Evolutionary conservation across 2,329 filamentous ascomycete genomes (phyloP).

Genomic region (Xylaria multiplex): DNA sequence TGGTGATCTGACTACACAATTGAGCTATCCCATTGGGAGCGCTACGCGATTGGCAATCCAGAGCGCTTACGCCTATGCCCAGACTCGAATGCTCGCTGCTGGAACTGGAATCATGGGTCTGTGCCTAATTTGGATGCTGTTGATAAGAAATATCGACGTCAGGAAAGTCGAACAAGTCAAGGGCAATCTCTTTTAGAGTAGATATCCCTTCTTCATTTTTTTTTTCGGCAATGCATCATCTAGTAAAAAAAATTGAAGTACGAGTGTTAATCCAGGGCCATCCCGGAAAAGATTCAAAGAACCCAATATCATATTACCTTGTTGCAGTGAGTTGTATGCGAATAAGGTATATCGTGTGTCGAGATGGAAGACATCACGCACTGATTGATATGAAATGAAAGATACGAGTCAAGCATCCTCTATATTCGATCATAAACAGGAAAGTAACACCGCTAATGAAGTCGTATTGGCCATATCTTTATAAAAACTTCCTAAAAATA

Average conservation of each 20-base stretch:
- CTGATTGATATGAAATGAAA: too few relatives aligned
- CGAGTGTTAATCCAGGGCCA: too few relatives aligned
- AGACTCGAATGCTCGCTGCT: conserved; percentile 18
- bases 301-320: neutral
- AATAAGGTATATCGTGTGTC: too few relatives aligned
- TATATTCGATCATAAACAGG: too few relatives aligned
- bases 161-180: conserved; percentile 26
- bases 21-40: conserved; percentile 24
- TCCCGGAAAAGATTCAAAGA: neutral
- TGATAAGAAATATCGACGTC: conserved; percentile 26
- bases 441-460: too few relatives aligned
- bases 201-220: neutral
- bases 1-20: conserved; percentile 9
- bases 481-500: too few relatives aligned
- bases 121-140: conserved; percentile 20
- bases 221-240: neutral
- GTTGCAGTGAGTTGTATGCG: too few relatives aligned
- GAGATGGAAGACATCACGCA: too few relatives aligned
- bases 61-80: conserved; percentile 21
- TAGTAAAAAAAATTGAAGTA: neutral
- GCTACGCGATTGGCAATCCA: conserved; percentile 21
- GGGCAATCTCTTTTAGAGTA: conserved; percentile 20
- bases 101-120: conserved; percentile 21
- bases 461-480: too few relatives aligned
- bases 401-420: too few relatives aligned